Evolutionary conservation across 768 basidiomycete genomes (phyloP), one percentile per base, ranked within the genome.

Genomic region (Trametes coccinea): DNA sequence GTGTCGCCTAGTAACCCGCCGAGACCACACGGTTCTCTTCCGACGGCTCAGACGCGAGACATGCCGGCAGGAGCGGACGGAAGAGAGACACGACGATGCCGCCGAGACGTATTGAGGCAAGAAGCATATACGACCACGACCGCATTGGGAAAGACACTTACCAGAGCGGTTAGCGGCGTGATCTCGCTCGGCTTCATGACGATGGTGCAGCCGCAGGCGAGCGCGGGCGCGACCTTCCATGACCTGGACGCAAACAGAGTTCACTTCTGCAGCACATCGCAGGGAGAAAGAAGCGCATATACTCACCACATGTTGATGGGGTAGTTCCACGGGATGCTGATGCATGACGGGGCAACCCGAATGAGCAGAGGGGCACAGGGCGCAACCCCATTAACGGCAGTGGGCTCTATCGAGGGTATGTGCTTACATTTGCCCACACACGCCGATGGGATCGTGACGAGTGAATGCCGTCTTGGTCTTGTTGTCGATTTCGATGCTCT

Each of bases 121-220:
- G 1, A n/a, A 30, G 2, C 39, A 22, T 17, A 40, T 6, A 14
- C 31, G 16, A 16, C n/a, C 22, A 5, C 52, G 52, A 50, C 53
- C 17, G 39, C 7, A 34, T 29, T 48, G 52, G 48, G 64, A 48
- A 50, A 22, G 16, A 31, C 45, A 47, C 61, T 56, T 73, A 91
- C 88, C 66, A 95, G 79, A 7, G 92, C 92, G 29, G 92, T 90
- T 51, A 95, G 78, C 10, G 92, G 92, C 1, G 90, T 92, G 56
- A 93, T 72, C 74, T 95, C 93, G 13, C 91, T 94, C 2, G 95
- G 93, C 74, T 97, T 98, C 88, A 98, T 90, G 68, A 98, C 89
- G 70, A 96, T 88, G 27, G 92, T 93, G 76, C 93, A 95, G 39
- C 95, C 94, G 56, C 86, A 85, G 7, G 95, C 93, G 58, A 98